These are phyloP conservation scores for Moesziomyces parantarcticus DNA, from an alignment of 1,284 basidiomycete species.

Conservation along the genomic window DNA sequence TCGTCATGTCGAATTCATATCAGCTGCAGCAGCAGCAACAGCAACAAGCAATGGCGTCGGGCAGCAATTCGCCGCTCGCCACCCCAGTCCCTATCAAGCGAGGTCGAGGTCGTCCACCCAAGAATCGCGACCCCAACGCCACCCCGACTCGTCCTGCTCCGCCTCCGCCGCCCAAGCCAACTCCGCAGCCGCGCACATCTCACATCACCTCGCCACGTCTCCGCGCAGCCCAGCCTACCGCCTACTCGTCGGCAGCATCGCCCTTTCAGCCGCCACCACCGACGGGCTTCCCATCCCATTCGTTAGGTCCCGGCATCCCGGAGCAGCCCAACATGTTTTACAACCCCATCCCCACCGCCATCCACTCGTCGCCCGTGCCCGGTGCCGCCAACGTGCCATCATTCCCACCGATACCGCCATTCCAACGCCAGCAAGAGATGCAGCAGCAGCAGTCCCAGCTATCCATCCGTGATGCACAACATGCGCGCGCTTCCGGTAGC, in stretches of 20 bases:
- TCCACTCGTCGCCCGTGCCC: constrained; percentile 19
- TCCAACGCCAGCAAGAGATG: constrained; percentile 40
- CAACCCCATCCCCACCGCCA: constrained; percentile 22
- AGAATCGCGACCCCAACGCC: constrained; percentile 44
- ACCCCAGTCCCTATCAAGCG: constrained; percentile 39
- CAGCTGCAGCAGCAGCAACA: constrained; percentile 36
- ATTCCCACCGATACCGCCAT: constrained; percentile 33
- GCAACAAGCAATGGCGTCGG: constrained; percentile 38
- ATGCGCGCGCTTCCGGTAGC: constrained; percentile 15
- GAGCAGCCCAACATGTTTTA: constrained; percentile 44
- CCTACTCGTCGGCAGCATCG: constrained; percentile 23
- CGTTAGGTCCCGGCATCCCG: constrained; percentile 36
- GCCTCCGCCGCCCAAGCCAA: constrained; percentile 31
- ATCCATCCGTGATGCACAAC: constrained; percentile 26
- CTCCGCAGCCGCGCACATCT: constrained; percentile 43
- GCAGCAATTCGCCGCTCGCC: constrained; percentile 43
- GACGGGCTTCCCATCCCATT: constrained; percentile 25
- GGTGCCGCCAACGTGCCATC: constrained; percentile 16
- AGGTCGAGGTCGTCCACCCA: constrained; percentile 47
- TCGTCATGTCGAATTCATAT: constrained; percentile 42
- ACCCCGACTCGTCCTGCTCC: constrained; percentile 11
- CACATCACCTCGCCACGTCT: constrained; percentile 43
- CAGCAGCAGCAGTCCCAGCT: constrained; percentile 46
- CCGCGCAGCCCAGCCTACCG: constrained; percentile 17
- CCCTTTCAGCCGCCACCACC: constrained; percentile 36